Evolutionary conservation across 2,329 filamentous ascomycete species (phyloP).

Genomic region (Parafenestella ontariensis): DNA sequence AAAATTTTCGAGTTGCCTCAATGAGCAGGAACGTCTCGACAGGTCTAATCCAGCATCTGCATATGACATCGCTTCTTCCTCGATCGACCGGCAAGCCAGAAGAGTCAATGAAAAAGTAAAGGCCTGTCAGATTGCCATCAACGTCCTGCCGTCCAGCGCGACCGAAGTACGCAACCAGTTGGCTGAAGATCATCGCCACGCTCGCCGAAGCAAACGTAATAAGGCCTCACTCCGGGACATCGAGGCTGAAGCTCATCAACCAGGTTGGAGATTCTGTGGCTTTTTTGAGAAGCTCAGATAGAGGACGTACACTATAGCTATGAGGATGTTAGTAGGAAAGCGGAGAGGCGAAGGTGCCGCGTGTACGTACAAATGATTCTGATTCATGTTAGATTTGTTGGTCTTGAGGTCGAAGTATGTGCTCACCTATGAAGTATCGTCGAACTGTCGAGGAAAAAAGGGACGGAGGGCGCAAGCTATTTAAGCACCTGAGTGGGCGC

Average conservation of each 20-base stretch:
- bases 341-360: not conserved
- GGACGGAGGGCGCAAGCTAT: not conserved
- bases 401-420: too few species aligned
- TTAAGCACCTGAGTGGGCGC: not conserved
- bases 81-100: conserved; percentile 42
- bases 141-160: conserved; percentile 78
- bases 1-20: not conserved
- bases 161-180: conserved; percentile 75
- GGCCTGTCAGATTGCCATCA: conserved; percentile 85
- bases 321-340: not conserved
- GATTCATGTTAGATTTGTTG: not conserved
- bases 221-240: conserved; percentile 84
- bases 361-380: conserved; percentile 61
- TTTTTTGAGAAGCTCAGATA: conserved; percentile 92
- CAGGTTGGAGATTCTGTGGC: conserved; percentile 89
- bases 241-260: conserved; percentile 89
- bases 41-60: too few species aligned
- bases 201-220: conserved; percentile 75
- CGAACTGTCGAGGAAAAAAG: conserved; percentile 6
- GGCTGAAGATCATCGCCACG: conserved; percentile 96
- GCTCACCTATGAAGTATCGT: too few species aligned
- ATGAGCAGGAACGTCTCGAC: not conserved
- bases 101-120: conserved; percentile 43
- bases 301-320: conserved; percentile 90
- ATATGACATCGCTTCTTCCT: too few species aligned